Base-by-base conservation (phyloP, 345 rosid species). In the Citrus reticulata region DNA sequence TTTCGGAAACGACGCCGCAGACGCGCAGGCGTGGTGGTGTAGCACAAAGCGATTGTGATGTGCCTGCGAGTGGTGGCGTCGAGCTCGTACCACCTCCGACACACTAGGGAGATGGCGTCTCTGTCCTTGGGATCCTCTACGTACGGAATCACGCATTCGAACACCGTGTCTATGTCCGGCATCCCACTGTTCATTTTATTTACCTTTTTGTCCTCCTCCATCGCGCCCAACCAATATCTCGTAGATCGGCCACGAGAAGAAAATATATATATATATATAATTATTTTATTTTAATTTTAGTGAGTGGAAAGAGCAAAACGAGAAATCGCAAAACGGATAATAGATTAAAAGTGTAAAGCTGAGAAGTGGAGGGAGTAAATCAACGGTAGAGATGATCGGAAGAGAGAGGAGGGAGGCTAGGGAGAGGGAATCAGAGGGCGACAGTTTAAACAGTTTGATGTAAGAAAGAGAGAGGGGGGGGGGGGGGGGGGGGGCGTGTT, bases 11-110 rank as follows among this genome's bases (percentile, higher is more conserved):
- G 86, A 19, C 82, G 86, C 42, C 92, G 83, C 5, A 94, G 72
- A 62, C 91, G 91, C 29, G 90, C 92, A 5, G 98, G 97, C 1
- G 85, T 89, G 4, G 97, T 85, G 39, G 97, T 84, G 79, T 96
- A 94, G 75, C 98, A 96, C 0, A 90, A 73, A 20, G 99, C 93
- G 66, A 96, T 90, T 6, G 99, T 96, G 27, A 96, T 79, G 74
- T 96, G 97, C 87, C 89, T 93, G 42, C 99, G 81, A 1, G 98
- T 94, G 79, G 81, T 72, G 6, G 97, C 92, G 40, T 94, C 99
- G 22, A 91, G 84, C 70, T 91, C 90, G 78, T 84, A 88, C 97
- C 95, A 94, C 4, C 92, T 81, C 51, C 89, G 85, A 42, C 95
- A 92, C 55, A 95, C 99, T 51, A 92, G 61, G 7, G 99, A 95